Evolutionary conservation across 2,329 filamentous ascomycete genomes (phyloP), one percentile per base, ranked within the genome.

Genomic region (Daldinia eschscholtzii): DNA sequence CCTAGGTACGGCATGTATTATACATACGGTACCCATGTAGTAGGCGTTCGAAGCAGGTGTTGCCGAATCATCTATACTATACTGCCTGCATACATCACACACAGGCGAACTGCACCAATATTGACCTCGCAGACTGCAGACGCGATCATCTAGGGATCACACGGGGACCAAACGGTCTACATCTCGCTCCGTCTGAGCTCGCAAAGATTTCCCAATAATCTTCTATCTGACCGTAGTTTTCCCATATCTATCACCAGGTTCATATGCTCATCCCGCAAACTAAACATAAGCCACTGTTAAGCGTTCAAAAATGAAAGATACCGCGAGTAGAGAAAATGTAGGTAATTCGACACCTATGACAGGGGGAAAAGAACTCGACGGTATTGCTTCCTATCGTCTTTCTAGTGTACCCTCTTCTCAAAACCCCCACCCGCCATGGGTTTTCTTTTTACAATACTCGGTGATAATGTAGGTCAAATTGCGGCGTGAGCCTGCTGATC

Each of bases 261-360:
- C 20, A 44, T 18, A 44, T 20, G 20, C 18, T 23, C 10, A 20
- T 44, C n/a, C 2, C 9, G 18, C 20, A 4, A 23, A 2, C 12
- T 52, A 3, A 23, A 33, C n/a, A n/a, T 33, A 33, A 7, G 26
- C 15, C 48, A 52, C 13, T n/a, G 37, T 26, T 23, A 56, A 15
- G 46, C 30, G 5, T 28, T 37, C 15, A n/a, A 66, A 53, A 30
- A 52, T 26, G 18, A 50, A 13, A 52, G 28, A 15, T 20, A 55
- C 41, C 18, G 42, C 42, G 42, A 44, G 42, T 7, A 44, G 18
- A 44, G 18, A 44, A 44, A 59, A 59, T 53, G 61, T 60, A 37
- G 56, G 48, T 50, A 44, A 57, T 56, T 59, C 41, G 15, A 66
- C 67, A 41, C 10, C 28, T 56, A 6, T 59, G 28, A 58, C 28